phyloP scores from a whole-genome alignment of 331 rosid species.

The Dryas integrifolia region DNA sequence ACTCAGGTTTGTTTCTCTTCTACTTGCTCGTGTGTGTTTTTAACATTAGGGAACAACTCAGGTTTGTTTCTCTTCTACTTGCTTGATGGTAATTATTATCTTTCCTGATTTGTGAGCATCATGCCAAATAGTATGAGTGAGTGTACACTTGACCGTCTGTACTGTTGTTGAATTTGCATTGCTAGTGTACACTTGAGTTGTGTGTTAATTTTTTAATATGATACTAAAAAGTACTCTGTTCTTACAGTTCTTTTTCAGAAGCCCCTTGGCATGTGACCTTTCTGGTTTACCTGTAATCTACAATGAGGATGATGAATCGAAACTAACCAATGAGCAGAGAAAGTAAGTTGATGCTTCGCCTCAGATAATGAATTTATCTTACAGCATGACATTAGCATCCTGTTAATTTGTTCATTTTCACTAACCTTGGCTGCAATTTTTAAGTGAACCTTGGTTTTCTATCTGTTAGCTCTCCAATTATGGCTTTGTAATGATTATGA shows the following conservation, averaged over 20 bases:
- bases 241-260: constrained; percentile 76
- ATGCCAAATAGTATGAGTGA: neutral
- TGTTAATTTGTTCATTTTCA: neutral
- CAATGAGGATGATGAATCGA: constrained; percentile 42
- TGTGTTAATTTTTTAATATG: neutral
- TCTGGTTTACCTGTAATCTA: constrained; percentile 61
- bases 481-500: neutral
- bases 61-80: neutral
- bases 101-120: neutral
- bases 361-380: neutral
- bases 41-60: constrained; percentile 2
- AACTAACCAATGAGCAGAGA: constrained; percentile 50
- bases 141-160: neutral
- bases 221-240: constrained; percentile 16
- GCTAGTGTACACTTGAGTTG: neutral
- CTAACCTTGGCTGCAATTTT: neutral
- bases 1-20: neutral
- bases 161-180: neutral
- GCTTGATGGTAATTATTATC: neutral
- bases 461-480: neutral
- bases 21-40: neutral
- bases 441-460: neutral
- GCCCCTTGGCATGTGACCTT: constrained; percentile 70
- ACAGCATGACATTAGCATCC: neutral
- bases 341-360: constrained; percentile 48